phyloP scores from a whole-genome alignment of 2,329 filamentous ascomycete species.

The Pseudogymnoascus sp. region DNA sequence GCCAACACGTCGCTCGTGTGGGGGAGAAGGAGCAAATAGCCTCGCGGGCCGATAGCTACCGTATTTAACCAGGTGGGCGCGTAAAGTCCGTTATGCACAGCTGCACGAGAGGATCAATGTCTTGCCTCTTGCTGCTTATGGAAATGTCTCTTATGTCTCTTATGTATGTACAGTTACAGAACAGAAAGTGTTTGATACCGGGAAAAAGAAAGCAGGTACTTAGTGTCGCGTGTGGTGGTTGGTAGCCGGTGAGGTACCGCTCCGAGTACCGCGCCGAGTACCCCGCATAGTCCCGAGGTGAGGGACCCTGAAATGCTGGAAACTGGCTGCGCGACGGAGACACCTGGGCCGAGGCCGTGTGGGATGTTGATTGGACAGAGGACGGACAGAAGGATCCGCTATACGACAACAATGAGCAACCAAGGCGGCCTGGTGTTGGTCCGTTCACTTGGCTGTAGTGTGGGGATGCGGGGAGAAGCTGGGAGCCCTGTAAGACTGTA shows the following conservation, averaged over 20 bases:
- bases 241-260: conserved; percentile 3
- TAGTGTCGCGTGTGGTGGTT: not conserved
- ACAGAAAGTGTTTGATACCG: not conserved
- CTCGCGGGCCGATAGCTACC: conserved; percentile 7
- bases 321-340: not conserved
- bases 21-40: not conserved
- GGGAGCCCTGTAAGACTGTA: not conserved
- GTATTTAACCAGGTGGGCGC: not conserved
- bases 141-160: not conserved
- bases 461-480: no score
- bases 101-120: not conserved
- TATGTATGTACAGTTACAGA: not conserved
- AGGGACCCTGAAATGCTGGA: not conserved
- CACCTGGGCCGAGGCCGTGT: not conserved
- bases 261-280: conserved; percentile 9
- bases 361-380: not conserved
- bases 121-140: not conserved
- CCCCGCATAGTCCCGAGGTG: conserved; percentile 8
- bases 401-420: not conserved
- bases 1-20: not conserved
- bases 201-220: conserved; percentile 7
- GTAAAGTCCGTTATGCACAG: not conserved
- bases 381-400: not conserved
- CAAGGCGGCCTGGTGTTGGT: not conserved
- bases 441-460: not conserved